Evolutionary conservation across 371 early-diverging fungal genomes (phyloP).

Genomic region (Batrachochytrium dendrobatidis): DNA sequence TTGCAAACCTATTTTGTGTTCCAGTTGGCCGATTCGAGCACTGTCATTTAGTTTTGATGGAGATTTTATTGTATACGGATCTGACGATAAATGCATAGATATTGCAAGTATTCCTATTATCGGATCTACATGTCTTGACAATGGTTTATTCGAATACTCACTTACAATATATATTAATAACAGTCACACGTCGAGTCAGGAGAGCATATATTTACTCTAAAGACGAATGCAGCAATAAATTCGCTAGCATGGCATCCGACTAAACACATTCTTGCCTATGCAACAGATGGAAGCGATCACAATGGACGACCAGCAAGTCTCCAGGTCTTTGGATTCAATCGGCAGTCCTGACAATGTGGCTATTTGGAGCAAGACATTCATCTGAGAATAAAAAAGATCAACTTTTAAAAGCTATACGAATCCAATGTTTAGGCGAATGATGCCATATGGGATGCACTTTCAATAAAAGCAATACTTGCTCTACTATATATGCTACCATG

Average conservation of each 20-base stretch:
- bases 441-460: too few species aligned
- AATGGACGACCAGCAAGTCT: conserved; percentile 12
- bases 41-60: conserved; percentile 81
- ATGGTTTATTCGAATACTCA: not conserved
- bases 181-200: conserved; percentile 70
- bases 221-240: conserved; percentile 64
- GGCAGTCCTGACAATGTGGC: not conserved
- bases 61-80: conserved; percentile 72
- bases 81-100: conserved; percentile 71
- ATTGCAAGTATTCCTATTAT: conserved; percentile 49
- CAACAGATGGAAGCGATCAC: conserved; percentile 56
- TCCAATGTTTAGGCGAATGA: too few species aligned
- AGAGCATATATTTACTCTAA: conserved; percentile 60
- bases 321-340: conserved; percentile 8
- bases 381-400: not conserved
- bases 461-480: too few species aligned
- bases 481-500: too few species aligned
- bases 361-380: not conserved
- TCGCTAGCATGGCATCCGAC: conserved; percentile 79
- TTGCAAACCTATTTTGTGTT: not conserved
- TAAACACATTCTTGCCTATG: conserved; percentile 70
- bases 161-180: not conserved
- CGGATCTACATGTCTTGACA: not conserved
- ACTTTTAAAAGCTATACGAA: not conserved
- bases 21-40: conserved; percentile 74